A percentile compares a stretch with the other conserved stretches of the same genome.
Conservation (phyloP, 176 grass and related monocot genomes). For the Neostapfia colusana region DNA sequence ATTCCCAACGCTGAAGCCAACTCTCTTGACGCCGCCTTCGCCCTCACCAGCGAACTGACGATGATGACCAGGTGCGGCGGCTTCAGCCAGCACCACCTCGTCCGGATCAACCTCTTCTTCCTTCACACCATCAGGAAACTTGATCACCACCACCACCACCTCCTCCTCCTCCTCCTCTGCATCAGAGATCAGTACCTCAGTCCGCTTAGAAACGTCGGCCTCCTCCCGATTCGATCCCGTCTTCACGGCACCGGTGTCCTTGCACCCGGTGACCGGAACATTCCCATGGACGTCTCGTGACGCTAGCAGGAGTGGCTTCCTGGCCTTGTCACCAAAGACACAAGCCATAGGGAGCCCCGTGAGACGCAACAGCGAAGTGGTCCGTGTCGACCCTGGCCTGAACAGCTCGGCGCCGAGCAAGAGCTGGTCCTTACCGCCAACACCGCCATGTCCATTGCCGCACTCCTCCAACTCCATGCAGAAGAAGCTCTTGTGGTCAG, state of each 20-base stretch:
- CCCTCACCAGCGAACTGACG: slow-evolving; percentile 7
- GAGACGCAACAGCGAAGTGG: slow-evolving; percentile 50
- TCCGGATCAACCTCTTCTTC: slow-evolving; percentile 8
- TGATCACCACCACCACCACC: neutral
- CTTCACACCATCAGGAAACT: neutral
- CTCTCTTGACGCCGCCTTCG: slow-evolving; percentile 7
- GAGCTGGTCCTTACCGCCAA: slow-evolving; percentile 41
- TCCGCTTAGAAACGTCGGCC: neutral
- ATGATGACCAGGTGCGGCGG: slow-evolving; percentile 21
- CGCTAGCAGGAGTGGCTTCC: neutral
- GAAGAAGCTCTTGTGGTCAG: slow-evolving; percentile 44
- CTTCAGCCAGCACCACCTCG: slow-evolving; percentile 28
- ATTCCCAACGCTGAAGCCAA: slow-evolving; percentile 43
- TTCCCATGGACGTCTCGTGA: neutral
- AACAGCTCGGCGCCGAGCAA: slow-evolving; percentile 26
- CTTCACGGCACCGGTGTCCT: slow-evolving; percentile 47
- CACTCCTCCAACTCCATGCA: slow-evolving; percentile 38
- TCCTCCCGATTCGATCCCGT: neutral
- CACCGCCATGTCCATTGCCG: slow-evolving; percentile 24
- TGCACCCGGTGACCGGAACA: slow-evolving; percentile 25
- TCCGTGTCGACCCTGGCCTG: slow-evolving; percentile 65
- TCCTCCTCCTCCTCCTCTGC: slow-evolving; percentile 42
- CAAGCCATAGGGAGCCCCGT: slow-evolving; percentile 25
- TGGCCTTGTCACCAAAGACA: slow-evolving; percentile 11
- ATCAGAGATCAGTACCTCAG: slow-evolving; percentile 15